phyloP scores from a whole-genome alignment of 2,329 filamentous ascomycete species.

The Talaromyces atroroseus region DNA sequence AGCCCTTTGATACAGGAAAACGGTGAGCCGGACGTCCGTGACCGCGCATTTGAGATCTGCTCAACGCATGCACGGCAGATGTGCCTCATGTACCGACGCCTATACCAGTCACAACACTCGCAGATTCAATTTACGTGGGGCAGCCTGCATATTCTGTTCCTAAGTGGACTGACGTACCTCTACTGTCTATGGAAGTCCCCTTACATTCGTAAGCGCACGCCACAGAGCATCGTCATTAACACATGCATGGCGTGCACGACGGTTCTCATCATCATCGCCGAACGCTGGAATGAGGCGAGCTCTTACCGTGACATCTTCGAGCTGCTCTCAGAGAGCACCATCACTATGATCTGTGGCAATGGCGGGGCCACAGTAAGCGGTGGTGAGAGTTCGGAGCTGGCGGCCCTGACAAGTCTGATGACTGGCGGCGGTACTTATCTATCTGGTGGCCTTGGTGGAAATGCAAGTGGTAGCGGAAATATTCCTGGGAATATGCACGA shows the following conservation, averaged over 20 bases:
- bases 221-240: slow-evolving; percentile 18
- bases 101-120: slow-evolving; percentile 25
- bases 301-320: slow-evolving; percentile 32
- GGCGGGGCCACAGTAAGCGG: neutral
- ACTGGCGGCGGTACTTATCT: neutral
- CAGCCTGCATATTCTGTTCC: slow-evolving; percentile 21
- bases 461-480: neutral
- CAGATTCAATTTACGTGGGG: slow-evolving; percentile 25
- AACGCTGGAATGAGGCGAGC: slow-evolving; percentile 24
- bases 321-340: slow-evolving; percentile 6
- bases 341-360: slow-evolving; percentile 7
- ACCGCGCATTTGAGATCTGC: slow-evolving; percentile 11
- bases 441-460: neutral
- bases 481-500: neutral
- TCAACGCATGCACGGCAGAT: slow-evolving; percentile 20
- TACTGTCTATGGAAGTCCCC: slow-evolving; percentile 30
- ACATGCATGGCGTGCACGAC: slow-evolving; percentile 28
- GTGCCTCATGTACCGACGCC: slow-evolving; percentile 30
- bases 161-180: slow-evolving; percentile 22
- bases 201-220: slow-evolving; percentile 12
- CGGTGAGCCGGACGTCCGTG: slow-evolving; percentile 2
- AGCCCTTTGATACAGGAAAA: neutral
- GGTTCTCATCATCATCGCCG: slow-evolving; percentile 25
- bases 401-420: slow-evolving; percentile 1
- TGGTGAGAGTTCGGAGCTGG: slow-evolving; percentile 3